Base-by-base conservation (phyloP, 805 yeast species). In the Candida schatavii region DNA sequence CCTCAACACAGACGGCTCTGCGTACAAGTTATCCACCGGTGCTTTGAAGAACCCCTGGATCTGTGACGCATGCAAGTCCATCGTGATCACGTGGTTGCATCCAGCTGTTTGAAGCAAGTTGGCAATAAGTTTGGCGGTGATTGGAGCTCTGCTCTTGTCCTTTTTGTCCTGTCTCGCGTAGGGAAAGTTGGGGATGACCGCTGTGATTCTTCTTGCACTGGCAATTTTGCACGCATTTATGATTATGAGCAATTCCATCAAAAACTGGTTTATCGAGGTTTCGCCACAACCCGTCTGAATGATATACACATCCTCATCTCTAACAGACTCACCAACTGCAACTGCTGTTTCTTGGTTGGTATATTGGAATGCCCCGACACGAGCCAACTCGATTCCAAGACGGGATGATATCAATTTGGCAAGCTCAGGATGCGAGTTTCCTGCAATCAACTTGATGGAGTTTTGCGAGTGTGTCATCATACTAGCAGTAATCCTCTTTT, bases 161-260 rank as follows among this genome's bases (percentile, higher is more conserved):
- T 91, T 91, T 64, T 90, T 86, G 66, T 91, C 99, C 64, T 91
- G 99, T 67, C 99, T 80, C 2, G 98, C 98, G 59, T 91, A 91
- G 11, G 97, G 97, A 69, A 90, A 91, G 64, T 85, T 87, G 37
- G 99, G 99, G 46, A 93, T 80, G 42, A 91, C 95, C 0, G 96
- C 97, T 0, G 97, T 90, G 57, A 91, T 85, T 47, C 91, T 75
- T 58, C 97, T 77, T 1, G 97, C 97, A 26, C 96, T 87, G 2
- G 98, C 98, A n/a, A 90, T 81, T 56, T 84, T 85, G 67, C 97
- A 89, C 13, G 98, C 98, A 62, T 88, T 89, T 50, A 91, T 81
- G 82, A 91, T 82, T 46, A 91, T 82, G 46, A 93, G 73, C 35
- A 91, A 69, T 60, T 93, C 99, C 83, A 91, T 79, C 39, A 91